Conservation (phyloP, 768 basidiomycete genomes). For the Tylopilus sp. region DNA sequence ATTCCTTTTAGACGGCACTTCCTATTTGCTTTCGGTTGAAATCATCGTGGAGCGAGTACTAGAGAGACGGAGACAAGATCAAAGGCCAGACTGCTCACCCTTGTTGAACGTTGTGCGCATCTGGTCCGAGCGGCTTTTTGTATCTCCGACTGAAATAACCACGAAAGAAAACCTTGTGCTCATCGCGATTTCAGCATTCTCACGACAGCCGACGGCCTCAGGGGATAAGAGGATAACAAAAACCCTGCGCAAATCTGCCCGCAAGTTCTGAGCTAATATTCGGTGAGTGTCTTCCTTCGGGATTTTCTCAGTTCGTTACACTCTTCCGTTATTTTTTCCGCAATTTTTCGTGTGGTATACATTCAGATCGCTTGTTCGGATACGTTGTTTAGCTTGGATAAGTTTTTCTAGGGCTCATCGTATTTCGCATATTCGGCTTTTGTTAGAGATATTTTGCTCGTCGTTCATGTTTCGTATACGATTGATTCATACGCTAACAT, state of each 20-base stretch:
- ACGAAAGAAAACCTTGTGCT: conserved; percentile 23
- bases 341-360: conserved; percentile 8
- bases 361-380: conserved; percentile 23
- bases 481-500: conserved; percentile 23
- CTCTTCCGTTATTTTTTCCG: conserved; percentile 14
- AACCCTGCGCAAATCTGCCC: conserved; percentile 23
- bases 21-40: conserved; percentile 36
- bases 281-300: conserved; percentile 24
- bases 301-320: conserved; percentile 6
- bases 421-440: conserved; percentile 35
- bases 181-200: conserved; percentile 31
- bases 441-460: conserved; percentile 29
- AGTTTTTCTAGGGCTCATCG: conserved; percentile 28
- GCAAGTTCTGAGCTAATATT: conserved; percentile 14
- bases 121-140: conserved; percentile 14
- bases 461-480: conserved; percentile 20
- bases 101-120: background rate
- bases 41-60: conserved; percentile 20
- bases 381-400: conserved; percentile 33
- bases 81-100: conserved; percentile 17
- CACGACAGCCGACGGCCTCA: conserved; percentile 36
- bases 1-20: conserved; percentile 35
- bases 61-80: background rate
- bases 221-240: conserved; percentile 36
- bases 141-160: conserved; percentile 30